A percentile compares a stretch with the other conserved stretches of the same genome.
Evolutionary conservation across 495 filamentous ascomycete species (phyloP).

Genomic region (Penicillium dipodomyicola): DNA sequence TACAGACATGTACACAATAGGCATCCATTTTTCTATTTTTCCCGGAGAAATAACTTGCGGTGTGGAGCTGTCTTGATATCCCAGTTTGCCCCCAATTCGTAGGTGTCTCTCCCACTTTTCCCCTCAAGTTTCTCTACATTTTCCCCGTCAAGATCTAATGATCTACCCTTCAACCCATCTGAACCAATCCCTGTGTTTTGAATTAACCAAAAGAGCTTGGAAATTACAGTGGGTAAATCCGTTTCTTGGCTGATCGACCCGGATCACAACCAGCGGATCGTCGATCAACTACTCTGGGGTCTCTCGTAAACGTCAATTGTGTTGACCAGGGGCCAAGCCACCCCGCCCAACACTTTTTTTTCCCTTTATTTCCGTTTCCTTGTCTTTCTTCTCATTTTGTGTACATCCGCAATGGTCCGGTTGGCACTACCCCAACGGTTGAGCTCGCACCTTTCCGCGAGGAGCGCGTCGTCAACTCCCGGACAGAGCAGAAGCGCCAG

Average conservation of each 20-base stretch:
- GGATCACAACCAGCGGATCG: slow-evolving; percentile 8
- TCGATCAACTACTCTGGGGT: slow-evolving; percentile 18
- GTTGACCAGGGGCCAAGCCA: slow-evolving; percentile 16
- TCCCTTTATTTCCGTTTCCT: slow-evolving; percentile 11
- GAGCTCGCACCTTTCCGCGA: slow-evolving; percentile 52
- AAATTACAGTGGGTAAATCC: slow-evolving; percentile 4
- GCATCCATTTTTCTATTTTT: slow-evolving; percentile 5
- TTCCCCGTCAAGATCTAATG: neutral
- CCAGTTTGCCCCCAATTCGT: neutral
- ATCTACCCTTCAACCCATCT: no score
- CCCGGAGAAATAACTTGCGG: slow-evolving; percentile 4
- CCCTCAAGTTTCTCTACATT: neutral
- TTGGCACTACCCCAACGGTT: slow-evolving; percentile 66
- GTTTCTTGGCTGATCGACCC: slow-evolving; percentile 14
- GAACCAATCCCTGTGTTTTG: no score
- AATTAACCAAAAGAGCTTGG: neutral
- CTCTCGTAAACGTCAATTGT: neutral
- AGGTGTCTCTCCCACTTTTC: slow-evolving; percentile 2
- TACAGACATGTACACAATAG: neutral
- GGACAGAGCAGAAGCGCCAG: slow-evolving; percentile 56
- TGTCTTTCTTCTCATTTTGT: neutral
- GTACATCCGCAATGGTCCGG: slow-evolving; percentile 61
- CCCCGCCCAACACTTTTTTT: slow-evolving; percentile 24
- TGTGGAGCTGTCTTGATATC: slow-evolving; percentile 7
- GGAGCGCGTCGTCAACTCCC: slow-evolving; percentile 40